Base-by-base conservation (phyloP, 176 grass and related monocot species). In the Triticum dicoccoides region DNA sequence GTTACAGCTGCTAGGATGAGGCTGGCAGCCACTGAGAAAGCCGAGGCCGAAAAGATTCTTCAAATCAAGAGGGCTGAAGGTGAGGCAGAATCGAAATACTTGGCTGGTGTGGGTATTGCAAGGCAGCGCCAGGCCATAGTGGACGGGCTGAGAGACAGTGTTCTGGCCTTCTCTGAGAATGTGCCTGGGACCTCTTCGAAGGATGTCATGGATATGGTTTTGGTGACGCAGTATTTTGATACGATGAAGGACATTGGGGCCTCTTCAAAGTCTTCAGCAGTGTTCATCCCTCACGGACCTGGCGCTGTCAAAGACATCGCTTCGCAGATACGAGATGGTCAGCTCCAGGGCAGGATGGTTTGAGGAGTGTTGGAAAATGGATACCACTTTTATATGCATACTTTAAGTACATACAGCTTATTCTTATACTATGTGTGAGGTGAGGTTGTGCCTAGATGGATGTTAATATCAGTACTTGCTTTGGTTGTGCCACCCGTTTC, bases 161-260 rank as follows among this genome's bases (percentile, higher is more conserved):
- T 97, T 21, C 90, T 97, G 6, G 90, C 92, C 76, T 97, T 97
- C 84, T 97, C 95, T 13, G 90, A 90, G 23, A 97, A 97, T n/a
- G 95, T 97, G 20, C 95, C 92, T 2, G 95, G 92, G 37, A 97
- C 92, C 6, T 94, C 90, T 9, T 84, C 95, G 4, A 94, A 89
- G 77, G 95, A 97, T 85, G 92, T 97, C 21, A 97, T 94, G 95
- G 95, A 97, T 47, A 94, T 97, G 95, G 95, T 97, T 74, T 82
- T 97, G 4, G 92, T 97, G 13, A 94, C 95, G 0, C 95, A 97
- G 11, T 97, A 97, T 13, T 97, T 97, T 0, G 94, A 97, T 25
- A 97, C 95, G 2, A 97, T 92, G 95, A 97, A 94, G 39, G 95
- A 97, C 12, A 97, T 97, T 0, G 95, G 95, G 2, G 92, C 95